phyloP scores from a whole-genome alignment of 306 rosid genomes.

The Mimosa bimucronata region DNA sequence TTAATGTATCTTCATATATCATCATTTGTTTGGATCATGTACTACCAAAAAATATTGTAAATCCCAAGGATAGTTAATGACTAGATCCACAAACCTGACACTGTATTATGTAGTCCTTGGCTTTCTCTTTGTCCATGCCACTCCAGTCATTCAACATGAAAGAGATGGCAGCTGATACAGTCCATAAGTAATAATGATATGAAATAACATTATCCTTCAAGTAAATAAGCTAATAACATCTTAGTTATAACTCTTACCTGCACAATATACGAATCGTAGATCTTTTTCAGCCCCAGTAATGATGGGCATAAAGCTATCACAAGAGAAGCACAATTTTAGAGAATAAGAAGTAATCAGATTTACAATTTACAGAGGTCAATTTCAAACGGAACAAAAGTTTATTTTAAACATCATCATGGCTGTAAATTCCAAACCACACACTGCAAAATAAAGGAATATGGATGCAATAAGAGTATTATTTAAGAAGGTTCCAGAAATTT shows the following conservation, averaged over 20 bases:
- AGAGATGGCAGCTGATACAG: constrained; percentile 78
- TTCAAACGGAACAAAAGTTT: neutral
- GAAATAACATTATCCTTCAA: constrained; percentile 24
- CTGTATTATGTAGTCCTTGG: constrained; percentile 73
- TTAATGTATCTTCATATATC: constrained; percentile 3
- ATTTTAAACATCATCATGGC: constrained; percentile 17
- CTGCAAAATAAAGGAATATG: neutral
- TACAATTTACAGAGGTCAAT: constrained; percentile 14
- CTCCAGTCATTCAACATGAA: constrained; percentile 86
- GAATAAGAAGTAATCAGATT: constrained; percentile 30
- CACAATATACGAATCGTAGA: constrained; percentile 90
- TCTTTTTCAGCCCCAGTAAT: constrained; percentile 86
- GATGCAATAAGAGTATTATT: neutral
- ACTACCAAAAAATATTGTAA: neutral
- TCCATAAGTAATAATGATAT: constrained; percentile 37
- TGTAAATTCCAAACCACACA: constrained; percentile 17
- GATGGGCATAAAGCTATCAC: constrained; percentile 83
- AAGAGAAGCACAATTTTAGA: constrained; percentile 20
- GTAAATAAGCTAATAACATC: constrained; percentile 13
- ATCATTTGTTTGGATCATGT: constrained; percentile 10
- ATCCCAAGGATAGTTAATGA: constrained; percentile 15
- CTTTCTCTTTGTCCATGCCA: constrained; percentile 92
- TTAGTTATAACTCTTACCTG: constrained; percentile 57
- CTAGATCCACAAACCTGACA: constrained; percentile 77
- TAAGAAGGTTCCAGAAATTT: constrained; percentile 14